phyloP scores from a whole-genome alignment of 768 basidiomycete genomes.

The Leucocoprinus leucothites region DNA sequence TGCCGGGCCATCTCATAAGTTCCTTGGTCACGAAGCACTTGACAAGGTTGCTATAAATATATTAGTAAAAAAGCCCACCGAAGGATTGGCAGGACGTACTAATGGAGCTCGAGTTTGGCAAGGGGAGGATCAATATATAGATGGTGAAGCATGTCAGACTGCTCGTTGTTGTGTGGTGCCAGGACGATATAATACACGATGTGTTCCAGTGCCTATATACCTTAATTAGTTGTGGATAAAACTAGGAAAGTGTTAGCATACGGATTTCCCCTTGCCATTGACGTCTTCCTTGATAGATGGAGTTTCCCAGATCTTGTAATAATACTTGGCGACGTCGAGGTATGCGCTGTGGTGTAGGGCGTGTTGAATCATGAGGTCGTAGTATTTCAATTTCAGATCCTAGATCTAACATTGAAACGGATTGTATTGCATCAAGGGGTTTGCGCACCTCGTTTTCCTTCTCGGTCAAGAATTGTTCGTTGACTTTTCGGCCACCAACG shows the following conservation, averaged over 20 bases:
- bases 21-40: slow-evolving; percentile 93
- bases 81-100: slow-evolving; percentile 44
- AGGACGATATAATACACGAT: slow-evolving; percentile 94
- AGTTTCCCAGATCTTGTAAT: slow-evolving; percentile 97
- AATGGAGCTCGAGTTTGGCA: slow-evolving; percentile 77
- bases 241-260: slow-evolving; percentile 30
- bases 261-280: slow-evolving; percentile 62
- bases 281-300: slow-evolving; percentile 88
- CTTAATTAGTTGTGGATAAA: slow-evolving; percentile 10
- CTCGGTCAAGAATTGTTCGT: slow-evolving; percentile 88
- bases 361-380: slow-evolving; percentile 95
- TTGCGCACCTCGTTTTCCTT: slow-evolving; percentile 75
- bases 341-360: slow-evolving; percentile 83
- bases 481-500: slow-evolving; percentile 91
- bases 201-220: slow-evolving; percentile 79
- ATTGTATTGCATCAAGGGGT: neutral
- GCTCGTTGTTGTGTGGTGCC: slow-evolving; percentile 94
- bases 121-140: slow-evolving; percentile 77
- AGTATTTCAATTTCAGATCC: slow-evolving; percentile 95
- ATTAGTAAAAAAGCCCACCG: slow-evolving; percentile 14
- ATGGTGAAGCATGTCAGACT: slow-evolving; percentile 94
- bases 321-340: slow-evolving; percentile 92
- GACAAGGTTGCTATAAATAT: slow-evolving; percentile 71
- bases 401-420: slow-evolving; percentile 28
- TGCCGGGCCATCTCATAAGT: slow-evolving; percentile 96